Evolutionary conservation across 1,284 basidiomycete species (phyloP).

Genomic region (Chondrostereum purpureum): DNA sequence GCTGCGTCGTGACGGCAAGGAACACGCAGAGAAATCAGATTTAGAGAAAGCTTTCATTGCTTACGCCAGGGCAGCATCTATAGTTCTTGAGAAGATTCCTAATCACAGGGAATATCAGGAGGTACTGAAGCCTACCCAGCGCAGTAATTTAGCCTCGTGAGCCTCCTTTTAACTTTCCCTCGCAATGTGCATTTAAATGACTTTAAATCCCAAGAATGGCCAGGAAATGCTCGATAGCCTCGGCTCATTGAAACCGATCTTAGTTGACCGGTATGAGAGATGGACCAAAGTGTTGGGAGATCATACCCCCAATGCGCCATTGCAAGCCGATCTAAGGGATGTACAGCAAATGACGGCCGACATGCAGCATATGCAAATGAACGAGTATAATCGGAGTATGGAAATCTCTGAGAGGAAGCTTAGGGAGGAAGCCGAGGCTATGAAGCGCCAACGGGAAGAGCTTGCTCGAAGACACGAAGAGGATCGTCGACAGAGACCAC

Average conservation of each 20-base stretch:
- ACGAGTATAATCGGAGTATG: conserved; percentile 1
- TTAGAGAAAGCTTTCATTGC: conserved; percentile 53
- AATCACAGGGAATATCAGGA: conserved; percentile 45
- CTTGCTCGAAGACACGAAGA: not conserved
- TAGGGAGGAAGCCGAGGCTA: conserved; percentile 24
- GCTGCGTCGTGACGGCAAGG: conserved; percentile 40
- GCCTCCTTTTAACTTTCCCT: conserved; percentile 19
- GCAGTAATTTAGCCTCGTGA: conserved; percentile 48
- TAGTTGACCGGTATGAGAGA: conserved; percentile 45
- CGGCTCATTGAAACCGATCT: conserved; percentile 39
- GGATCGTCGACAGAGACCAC: conserved; percentile 3
- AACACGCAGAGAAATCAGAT: conserved; percentile 35
- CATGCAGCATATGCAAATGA: not conserved
- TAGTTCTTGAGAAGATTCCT: conserved; percentile 58
- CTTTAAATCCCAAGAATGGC: conserved; percentile 49
- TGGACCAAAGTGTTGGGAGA: conserved; percentile 34
- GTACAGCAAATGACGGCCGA: not conserved
- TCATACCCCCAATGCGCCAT: not conserved
- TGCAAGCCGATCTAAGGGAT: not conserved
- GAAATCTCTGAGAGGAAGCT: conserved; percentile 17
- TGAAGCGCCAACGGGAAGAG: conserved; percentile 23
- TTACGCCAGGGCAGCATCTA: conserved; percentile 54
- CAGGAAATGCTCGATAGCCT: conserved; percentile 56
- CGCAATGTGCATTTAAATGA: conserved; percentile 9
- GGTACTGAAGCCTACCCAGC: conserved; percentile 38